A percentile compares a stretch with the other conserved stretches of the same genome.
Conservation (phyloP, 192 early-diverging fungal genomes). For the Gorgonomyces haynaldii region DNA sequence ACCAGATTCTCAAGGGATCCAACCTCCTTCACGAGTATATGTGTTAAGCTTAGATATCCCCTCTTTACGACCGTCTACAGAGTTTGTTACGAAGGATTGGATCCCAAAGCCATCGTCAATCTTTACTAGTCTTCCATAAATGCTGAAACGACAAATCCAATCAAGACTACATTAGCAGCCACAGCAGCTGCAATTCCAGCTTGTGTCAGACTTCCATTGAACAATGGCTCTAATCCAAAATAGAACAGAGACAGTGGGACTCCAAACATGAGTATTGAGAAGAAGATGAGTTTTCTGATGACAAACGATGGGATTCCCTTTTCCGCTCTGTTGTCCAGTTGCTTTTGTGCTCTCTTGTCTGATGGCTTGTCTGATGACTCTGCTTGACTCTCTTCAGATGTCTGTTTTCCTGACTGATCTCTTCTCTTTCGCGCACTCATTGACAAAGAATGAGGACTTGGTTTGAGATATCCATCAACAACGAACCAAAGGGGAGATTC, state of each 20-base stretch:
- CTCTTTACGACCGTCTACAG: constrained; percentile 87
- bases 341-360: not conserved
- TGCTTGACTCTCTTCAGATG: too few relatives aligned
- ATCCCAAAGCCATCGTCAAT: constrained; percentile 64
- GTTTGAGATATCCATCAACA: not conserved
- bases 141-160: constrained; percentile 3
- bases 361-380: not conserved
- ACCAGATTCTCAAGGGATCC: constrained; percentile 61
- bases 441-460: too few relatives aligned
- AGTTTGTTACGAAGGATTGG: constrained; percentile 71
- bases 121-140: not conserved
- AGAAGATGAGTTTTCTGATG: constrained; percentile 3
- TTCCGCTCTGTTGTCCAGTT: not conserved
- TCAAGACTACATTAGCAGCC: constrained; percentile 6
- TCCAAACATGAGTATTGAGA: not conserved
- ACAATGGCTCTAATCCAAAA: not conserved
- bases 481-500: constrained; percentile 45
- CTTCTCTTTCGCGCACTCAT: too few relatives aligned
- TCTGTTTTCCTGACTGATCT: too few relatives aligned
- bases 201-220: constrained; percentile 3
- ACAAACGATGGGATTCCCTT: not conserved
- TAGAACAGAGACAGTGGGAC: constrained; percentile 3
- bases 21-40: constrained; percentile 45
- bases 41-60: constrained; percentile 48
- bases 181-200: constrained; percentile 5